Evolutionary conservation across 371 early-diverging fungal species (phyloP).

Genomic region (Saksenaea vasiformis): DNA sequence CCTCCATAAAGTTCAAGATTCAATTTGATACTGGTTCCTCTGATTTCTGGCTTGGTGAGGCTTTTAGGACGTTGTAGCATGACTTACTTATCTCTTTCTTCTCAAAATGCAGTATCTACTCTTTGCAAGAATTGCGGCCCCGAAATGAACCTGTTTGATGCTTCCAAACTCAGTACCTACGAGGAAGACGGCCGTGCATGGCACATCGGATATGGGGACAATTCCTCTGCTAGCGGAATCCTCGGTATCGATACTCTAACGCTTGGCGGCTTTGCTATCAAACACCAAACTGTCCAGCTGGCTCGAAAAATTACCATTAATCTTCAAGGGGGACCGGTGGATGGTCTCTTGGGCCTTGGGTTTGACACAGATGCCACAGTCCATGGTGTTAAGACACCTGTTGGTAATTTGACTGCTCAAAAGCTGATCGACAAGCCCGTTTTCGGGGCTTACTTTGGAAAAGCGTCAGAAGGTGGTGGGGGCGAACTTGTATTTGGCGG

Average conservation of each 20-base stretch:
- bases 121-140: slow-evolving; percentile 17
- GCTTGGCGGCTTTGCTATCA: slow-evolving; percentile 29
- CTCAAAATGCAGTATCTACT: slow-evolving; percentile 25
- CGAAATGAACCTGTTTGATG: slow-evolving; percentile 40
- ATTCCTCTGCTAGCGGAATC: slow-evolving; percentile 37
- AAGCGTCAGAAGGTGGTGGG: slow-evolving; percentile 11
- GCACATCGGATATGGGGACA: slow-evolving; percentile 55
- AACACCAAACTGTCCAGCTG: slow-evolving; percentile 27
- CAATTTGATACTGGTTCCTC: slow-evolving; percentile 78
- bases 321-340: slow-evolving; percentile 25
- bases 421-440: slow-evolving; percentile 14
- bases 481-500: slow-evolving; percentile 48
- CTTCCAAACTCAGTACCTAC: slow-evolving; percentile 47
- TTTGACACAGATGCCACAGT: slow-evolving; percentile 50
- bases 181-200: slow-evolving; percentile 40
- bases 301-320: slow-evolving; percentile 19
- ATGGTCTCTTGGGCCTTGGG: slow-evolving; percentile 45
- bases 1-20: slow-evolving; percentile 65
- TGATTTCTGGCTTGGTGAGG: slow-evolving; percentile 60
- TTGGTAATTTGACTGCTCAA: slow-evolving; percentile 27
- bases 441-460: slow-evolving; percentile 27
- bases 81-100: slow-evolving; percentile 17
- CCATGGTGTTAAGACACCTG: slow-evolving; percentile 29
- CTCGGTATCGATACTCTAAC: slow-evolving; percentile 27
- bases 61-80: not conserved